phyloP scores from a whole-genome alignment of 306 rosid species.

The Oxytropis ochrocephala region DNA sequence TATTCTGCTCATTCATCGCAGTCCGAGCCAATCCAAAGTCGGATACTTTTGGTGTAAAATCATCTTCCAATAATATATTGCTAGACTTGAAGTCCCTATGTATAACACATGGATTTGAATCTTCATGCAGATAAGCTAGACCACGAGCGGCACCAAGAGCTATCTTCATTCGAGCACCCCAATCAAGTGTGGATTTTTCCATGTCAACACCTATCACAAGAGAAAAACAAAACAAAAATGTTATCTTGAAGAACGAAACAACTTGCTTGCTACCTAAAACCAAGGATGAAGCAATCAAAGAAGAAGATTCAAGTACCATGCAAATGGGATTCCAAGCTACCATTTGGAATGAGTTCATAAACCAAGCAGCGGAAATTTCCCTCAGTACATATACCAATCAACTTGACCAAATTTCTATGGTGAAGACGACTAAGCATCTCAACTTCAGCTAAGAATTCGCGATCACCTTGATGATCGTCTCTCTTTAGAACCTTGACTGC shows the following conservation, averaged over 20 bases:
- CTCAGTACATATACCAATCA: constrained; percentile 77
- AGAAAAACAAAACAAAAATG: neutral
- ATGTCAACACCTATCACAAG: constrained; percentile 53
- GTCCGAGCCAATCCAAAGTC: constrained; percentile 89
- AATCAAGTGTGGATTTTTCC: constrained; percentile 56
- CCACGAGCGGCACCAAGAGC: constrained; percentile 95
- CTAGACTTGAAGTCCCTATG: constrained; percentile 92
- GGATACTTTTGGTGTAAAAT: constrained; percentile 76
- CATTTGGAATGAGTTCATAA: constrained; percentile 80
- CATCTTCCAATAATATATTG: constrained; percentile 80
- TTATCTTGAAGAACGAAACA: constrained; percentile 3
- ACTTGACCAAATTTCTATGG: constrained; percentile 80
- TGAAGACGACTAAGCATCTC: constrained; percentile 97
- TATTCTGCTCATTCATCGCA: constrained; percentile 57
- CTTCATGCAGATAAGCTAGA: constrained; percentile 85
- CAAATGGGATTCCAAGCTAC: constrained; percentile 84
- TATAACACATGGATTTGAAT: constrained; percentile 84
- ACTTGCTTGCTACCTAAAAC: neutral
- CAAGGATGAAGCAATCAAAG: neutral
- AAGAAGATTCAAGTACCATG: constrained; percentile 49
- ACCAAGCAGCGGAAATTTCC: constrained; percentile 60
- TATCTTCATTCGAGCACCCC: constrained; percentile 70
- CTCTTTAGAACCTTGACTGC: constrained; percentile 87
- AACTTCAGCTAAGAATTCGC: constrained; percentile 85
- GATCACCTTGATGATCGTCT: constrained; percentile 76